Evolutionary conservation across 331 rosid genomes (phyloP).

Genomic region (Rosa hybrid): DNA sequence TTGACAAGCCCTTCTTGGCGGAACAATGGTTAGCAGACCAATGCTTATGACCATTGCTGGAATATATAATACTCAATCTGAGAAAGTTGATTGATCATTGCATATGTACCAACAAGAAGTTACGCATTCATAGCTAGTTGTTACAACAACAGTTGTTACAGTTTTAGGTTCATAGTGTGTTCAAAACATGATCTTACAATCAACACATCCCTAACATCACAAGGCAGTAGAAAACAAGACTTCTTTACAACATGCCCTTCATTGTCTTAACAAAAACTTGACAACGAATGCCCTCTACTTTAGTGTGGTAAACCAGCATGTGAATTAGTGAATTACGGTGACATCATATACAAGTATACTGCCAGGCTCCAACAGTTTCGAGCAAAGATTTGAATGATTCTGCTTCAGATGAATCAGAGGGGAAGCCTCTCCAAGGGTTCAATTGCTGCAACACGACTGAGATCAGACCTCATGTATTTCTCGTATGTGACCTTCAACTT

Average conservation of each 20-base stretch:
- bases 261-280: slow-evolving; percentile 13
- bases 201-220: neutral
- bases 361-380: slow-evolving; percentile 5
- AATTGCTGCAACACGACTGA: slow-evolving; percentile 51
- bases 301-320: slow-evolving; percentile 3
- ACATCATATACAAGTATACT: neutral
- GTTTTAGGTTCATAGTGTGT: neutral
- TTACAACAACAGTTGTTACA: neutral
- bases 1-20: neutral
- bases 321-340: neutral
- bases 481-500: slow-evolving; percentile 62
- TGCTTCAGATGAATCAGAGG: slow-evolving; percentile 29
- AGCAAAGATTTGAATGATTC: neutral
- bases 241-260: slow-evolving; percentile 4
- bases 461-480: slow-evolving; percentile 57
- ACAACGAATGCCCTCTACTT: slow-evolving; percentile 9
- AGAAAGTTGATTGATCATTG: neutral
- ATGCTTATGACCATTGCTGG: neutral
- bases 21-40: neutral
- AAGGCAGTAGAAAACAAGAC: slow-evolving; percentile 3
- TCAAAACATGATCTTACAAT: neutral
- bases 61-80: neutral
- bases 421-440: slow-evolving; percentile 73
- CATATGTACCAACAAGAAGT: neutral
- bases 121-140: neutral